Conservation (phyloP, 2,329 filamentous ascomycete species). For the Clarireedia paspali region DNA sequence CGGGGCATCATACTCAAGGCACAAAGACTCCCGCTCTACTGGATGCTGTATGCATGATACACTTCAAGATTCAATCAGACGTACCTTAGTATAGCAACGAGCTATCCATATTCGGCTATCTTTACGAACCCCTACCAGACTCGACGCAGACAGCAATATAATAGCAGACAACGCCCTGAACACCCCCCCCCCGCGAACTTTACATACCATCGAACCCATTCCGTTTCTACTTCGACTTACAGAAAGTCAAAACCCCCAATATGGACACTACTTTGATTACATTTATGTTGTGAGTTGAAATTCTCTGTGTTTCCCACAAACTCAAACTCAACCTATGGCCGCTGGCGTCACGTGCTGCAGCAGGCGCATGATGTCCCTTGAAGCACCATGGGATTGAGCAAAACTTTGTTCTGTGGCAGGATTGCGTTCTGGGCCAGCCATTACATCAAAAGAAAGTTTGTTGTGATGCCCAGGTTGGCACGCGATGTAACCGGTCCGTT, state of each 20-base stretch:
- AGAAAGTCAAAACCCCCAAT: conserved; percentile 10
- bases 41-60: background rate
- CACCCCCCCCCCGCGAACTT: background rate
- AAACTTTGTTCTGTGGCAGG: background rate
- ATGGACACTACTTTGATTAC: conserved; percentile 55
- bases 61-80: background rate
- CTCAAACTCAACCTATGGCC: background rate
- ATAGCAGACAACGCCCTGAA: background rate
- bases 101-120: background rate
- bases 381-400: background rate
- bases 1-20: background rate
- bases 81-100: background rate
- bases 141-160: background rate
- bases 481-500: too few relatives aligned
- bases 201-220: background rate
- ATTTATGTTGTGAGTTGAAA: conserved; percentile 49
- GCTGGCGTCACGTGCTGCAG: too few relatives aligned
- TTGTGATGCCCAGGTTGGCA: background rate
- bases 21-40: background rate
- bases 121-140: background rate
- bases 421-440: background rate
- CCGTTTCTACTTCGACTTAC: conserved; percentile 13
- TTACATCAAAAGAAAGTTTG: background rate
- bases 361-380: background rate
- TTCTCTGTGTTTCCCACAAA: background rate